Evolutionary conservation across 306 rosid species (phyloP), one percentile per base, ranked within the genome.

Genomic region (Vachellia collinsii): DNA sequence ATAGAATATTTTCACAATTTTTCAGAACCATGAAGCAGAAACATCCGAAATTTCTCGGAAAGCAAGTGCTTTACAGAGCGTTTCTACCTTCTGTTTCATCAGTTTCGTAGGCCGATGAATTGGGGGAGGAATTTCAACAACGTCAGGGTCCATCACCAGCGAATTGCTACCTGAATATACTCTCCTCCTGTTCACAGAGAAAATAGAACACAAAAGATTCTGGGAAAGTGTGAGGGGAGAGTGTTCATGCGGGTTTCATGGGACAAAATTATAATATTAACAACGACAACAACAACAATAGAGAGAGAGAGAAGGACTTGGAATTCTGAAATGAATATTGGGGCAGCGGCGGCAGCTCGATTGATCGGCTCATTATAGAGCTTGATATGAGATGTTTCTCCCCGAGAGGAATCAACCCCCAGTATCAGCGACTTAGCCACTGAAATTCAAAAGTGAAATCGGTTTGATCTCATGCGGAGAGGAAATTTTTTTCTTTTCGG

Each of bases 131-230:
- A 85, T 75, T 82, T 82, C 90, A 20, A 89, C 44, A 11, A 88
- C 88, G 25, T 89, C 94, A 58, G 90, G 74, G 75, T 92, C 93
- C 90, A 88, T 83, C 58, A 78, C 65, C 17, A n/a, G 69, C 54
- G 85, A 85, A 75, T 39, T 63, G 65, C 75, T 71, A 3, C 72
- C 82, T 7, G 84, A 78, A 66, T 36, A 53, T 20, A 46, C 36
- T 4, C 67, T 80, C 74, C 67, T 71, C 84, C 97, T 87, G 86
- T 74, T 71, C 80, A 77, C 36, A 77, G 56, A 59, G 20, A 84
- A 87, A 75, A 64, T 53, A 50, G 46, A 65, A 84, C 79, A 85
- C 77, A 70, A 72, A 34, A 80, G 82, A 63, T 39, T 50, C 69
- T 59, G 48, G 29, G 17, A 72, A 62, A 13, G 11, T 39, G 54